phyloP scores from a whole-genome alignment of 2,329 filamentous ascomycete species.

The Pyrenophora seminiperda region DNA sequence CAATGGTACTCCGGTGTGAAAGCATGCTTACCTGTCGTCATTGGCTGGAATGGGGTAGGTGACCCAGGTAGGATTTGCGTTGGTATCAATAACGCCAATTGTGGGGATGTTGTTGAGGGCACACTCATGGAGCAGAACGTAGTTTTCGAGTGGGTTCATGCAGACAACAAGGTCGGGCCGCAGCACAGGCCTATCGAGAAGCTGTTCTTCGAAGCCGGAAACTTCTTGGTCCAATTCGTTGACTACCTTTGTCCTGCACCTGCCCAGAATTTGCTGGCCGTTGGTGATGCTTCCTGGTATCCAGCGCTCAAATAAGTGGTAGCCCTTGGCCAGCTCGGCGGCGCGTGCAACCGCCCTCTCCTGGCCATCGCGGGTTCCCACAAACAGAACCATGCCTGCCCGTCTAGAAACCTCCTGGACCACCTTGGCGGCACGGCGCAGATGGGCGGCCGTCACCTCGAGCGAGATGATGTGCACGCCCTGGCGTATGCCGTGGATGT shows the following conservation, averaged over 20 bases:
- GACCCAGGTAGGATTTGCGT: conserved; percentile 89
- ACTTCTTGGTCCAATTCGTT: conserved; percentile 72
- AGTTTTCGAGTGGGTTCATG: conserved; percentile 92
- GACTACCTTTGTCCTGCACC: conserved; percentile 73
- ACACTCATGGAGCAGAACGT: conserved; percentile 88
- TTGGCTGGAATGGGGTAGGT: conserved; percentile 97
- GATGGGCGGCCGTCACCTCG: conserved; percentile 83
- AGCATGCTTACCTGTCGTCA: conserved; percentile 75
- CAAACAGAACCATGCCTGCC: conserved; percentile 87
- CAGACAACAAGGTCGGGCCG: conserved; percentile 91
- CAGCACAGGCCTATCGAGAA: conserved; percentile 67
- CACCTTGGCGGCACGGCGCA: conserved; percentile 90
- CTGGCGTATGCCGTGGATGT: conserved; percentile 89
- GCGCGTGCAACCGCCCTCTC: conserved; percentile 80
- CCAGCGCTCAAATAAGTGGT: conserved; percentile 92
- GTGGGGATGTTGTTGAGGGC: conserved; percentile 86
- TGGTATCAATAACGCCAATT: conserved; percentile 92
- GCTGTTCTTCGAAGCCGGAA: conserved; percentile 68
- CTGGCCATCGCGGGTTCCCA: conserved; percentile 83
- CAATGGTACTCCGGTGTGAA: not conserved
- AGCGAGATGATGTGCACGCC: conserved; percentile 93
- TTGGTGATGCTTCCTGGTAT: conserved; percentile 91
- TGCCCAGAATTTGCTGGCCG: conserved; percentile 81
- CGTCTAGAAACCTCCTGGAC: conserved; percentile 83
- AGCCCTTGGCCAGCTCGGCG: conserved; percentile 76